Evolutionary conservation across 176 grass and related monocot species (phyloP), one percentile per base, ranked within the genome.

Genomic region (Thinopyrum elongatum): DNA sequence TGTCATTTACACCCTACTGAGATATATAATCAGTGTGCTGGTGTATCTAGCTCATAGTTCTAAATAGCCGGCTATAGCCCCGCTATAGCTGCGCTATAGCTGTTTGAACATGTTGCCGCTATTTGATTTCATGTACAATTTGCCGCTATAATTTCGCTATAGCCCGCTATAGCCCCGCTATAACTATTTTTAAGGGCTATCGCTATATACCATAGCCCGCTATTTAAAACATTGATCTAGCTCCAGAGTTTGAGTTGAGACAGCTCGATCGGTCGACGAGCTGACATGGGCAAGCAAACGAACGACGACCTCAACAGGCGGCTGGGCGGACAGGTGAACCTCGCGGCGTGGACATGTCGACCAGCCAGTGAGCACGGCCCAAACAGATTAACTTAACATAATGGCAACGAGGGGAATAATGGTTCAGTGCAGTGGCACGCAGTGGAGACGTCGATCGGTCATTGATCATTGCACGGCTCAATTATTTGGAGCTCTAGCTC

Each of bases 221-320:
- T n/a, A n/a, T n/a, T n/a, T n/a, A n/a, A n/a, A n/a, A n/a, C n/a
- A n/a, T n/a, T n/a, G n/a, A 61, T 63, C 66, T 46, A 49, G 33
- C n/a, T 36, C 2, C 0, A 29, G 47, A 11, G 30, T 42, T 86
- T 44, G 17, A 69, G 67, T 5, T 70, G 17, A 70, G 3, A 5
- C 12, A 86, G 35, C 51, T 74, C 16, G 22, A 19, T 39, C 19
- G 66, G 8, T 70, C 33, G 17, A 39, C 67, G 34, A 11, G 23
- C 41, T 72, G 81, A 84, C 10, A 16, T 58, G 16, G 42, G 82
- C 77, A 57, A 41, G 69, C 8, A 33, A 70, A 59, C 51, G 46
- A 81, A 85, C 87, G 44, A 57, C 68, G 44, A 65, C 68, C 76
- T 13, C 87, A 64, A 65, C 87, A 2, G 34, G 62, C 76, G 21